Evolutionary conservation across 306 rosid genomes (phyloP), one percentile per base, ranked within the genome.

Genomic region (Begonia loranthoides): DNA sequence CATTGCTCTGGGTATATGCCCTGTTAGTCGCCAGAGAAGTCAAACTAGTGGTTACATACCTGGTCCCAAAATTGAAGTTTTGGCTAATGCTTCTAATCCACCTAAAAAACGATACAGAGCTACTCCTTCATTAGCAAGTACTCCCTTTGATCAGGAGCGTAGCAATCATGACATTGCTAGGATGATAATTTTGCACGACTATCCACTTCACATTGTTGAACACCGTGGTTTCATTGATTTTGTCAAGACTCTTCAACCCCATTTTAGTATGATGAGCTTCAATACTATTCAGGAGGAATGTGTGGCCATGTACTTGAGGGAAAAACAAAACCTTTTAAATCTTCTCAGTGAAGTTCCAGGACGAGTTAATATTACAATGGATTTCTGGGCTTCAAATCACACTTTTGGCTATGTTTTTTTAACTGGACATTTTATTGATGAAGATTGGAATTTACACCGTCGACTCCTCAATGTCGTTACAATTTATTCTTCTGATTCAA

Each of bases 161-260:
- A 72, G 94, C 72, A 77, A 56, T 66, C 60, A 51, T 53, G 97
- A 82, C 59, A 65, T 90, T 22, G 85, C 92, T 40, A 76, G 66
- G 69, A 85, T 90, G 97, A 71, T 85, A 46, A 74, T 90, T 52
- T 64, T 80, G 77, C 95, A 90, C 45, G 94, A 78, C 50, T 85
- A 89, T 72, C 94, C 95, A 54, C 97, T 85, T 66, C 62, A 85
- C 66, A 73, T 89, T 59, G 94, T 80, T 45, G 82, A 85, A 58
- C 95, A 89, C 50, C 71, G 61, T 17, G 87, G 94, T 54, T 90
- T 90, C 74, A 54, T 73, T 56, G 69, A 71, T 67, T 79, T 85
- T 53, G 73, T 68, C 3, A 80, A 33, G 52, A 64, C 55, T 70
- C 83, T 90, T 62, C 94, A 82, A 66, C 95, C 97, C 10, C 82